Evolutionary conservation across 2,329 filamentous ascomycete species (phyloP).

Genomic region (Pyricularia grisea): DNA sequence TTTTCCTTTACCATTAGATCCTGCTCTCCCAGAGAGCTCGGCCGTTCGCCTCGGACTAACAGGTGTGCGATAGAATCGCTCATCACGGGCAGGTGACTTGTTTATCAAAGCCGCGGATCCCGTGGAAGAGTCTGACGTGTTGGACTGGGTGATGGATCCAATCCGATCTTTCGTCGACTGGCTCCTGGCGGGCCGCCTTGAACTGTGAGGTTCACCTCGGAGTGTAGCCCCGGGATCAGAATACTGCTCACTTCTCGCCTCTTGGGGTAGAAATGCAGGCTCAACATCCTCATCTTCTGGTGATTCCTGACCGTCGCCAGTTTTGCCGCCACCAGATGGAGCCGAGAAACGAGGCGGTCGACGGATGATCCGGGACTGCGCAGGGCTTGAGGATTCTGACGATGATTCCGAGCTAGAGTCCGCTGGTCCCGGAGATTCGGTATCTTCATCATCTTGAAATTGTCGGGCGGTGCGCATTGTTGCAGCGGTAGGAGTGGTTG

Average conservation of each 20-base stretch:
- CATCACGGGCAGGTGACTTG: conserved; percentile 19
- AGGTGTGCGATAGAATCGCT: conserved; percentile 25
- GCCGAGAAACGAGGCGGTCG: conserved; percentile 41
- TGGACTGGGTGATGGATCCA: conserved; percentile 33
- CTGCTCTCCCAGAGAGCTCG: conserved; percentile 43
- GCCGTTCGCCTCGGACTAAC: conserved; percentile 50
- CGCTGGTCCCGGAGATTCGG: conserved; percentile 28
- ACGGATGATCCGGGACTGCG: conserved; percentile 50
- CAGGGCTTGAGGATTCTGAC: conserved; percentile 34
- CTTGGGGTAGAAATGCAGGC: conserved; percentile 40
- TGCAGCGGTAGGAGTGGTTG: conserved; percentile 14
- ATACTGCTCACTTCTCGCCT: conserved; percentile 23
- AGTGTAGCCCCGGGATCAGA: conserved; percentile 45
- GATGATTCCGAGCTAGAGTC: conserved; percentile 27
- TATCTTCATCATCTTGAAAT: background rate
- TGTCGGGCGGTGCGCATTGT: background rate
- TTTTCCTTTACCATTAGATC: conserved; percentile 39
- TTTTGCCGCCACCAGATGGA: conserved; percentile 9
- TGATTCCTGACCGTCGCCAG: conserved; percentile 3
- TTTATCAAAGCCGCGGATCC: conserved; percentile 36
- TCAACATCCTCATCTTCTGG: conserved; percentile 44
- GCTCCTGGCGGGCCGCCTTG: conserved; percentile 5
- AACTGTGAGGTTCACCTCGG: conserved; percentile 30
- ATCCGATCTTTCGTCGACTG: background rate
- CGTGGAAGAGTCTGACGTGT: conserved; percentile 55